Percentiles rank a stretch among this genome's conserved stretches.
These are phyloP conservation scores for Gentiana macrophylla DNA, from an alignment of 257 asterid genomes.

Conservation along the genomic window DNA sequence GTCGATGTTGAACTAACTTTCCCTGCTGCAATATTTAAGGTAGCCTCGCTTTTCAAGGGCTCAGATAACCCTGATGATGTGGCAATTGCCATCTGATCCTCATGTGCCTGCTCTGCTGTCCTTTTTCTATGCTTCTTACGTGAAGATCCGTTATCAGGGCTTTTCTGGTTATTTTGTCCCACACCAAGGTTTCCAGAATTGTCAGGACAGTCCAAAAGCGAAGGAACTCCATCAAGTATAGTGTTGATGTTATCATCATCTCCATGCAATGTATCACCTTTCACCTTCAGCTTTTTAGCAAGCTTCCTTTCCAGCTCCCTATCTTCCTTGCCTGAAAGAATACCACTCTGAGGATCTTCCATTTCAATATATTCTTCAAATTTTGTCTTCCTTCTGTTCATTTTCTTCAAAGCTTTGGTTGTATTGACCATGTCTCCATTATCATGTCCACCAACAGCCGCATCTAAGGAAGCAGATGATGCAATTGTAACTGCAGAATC, in stretches of 20 bases:
- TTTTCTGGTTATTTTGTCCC: slow-evolving; percentile 8
- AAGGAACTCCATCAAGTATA: slow-evolving; percentile 43
- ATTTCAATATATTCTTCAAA: slow-evolving; percentile 34
- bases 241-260: slow-evolving; percentile 41
- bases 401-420: slow-evolving; percentile 20
- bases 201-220: slow-evolving; percentile 20
- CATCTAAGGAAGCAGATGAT: slow-evolving; percentile 22
- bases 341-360: slow-evolving; percentile 18
- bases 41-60: slow-evolving; percentile 10
- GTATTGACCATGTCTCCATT: slow-evolving; percentile 14
- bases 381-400: slow-evolving; percentile 29
- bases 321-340: slow-evolving; percentile 28
- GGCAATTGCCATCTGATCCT: slow-evolving; percentile 12
- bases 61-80: slow-evolving; percentile 16
- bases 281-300: slow-evolving; percentile 66
- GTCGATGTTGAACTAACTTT: slow-evolving; percentile 15
- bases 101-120: slow-evolving; percentile 19
- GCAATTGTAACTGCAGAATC: slow-evolving; percentile 16
- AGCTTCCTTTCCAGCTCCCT: slow-evolving; percentile 50
- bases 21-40: slow-evolving; percentile 14
- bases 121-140: slow-evolving; percentile 6
- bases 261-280: slow-evolving; percentile 39
- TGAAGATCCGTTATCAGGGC: slow-evolving; percentile 8
- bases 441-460: slow-evolving; percentile 24
- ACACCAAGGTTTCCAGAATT: slow-evolving; percentile 14